Evolutionary conservation across 805 yeast species (phyloP).

Genomic region (Torulaspora maleeae): DNA sequence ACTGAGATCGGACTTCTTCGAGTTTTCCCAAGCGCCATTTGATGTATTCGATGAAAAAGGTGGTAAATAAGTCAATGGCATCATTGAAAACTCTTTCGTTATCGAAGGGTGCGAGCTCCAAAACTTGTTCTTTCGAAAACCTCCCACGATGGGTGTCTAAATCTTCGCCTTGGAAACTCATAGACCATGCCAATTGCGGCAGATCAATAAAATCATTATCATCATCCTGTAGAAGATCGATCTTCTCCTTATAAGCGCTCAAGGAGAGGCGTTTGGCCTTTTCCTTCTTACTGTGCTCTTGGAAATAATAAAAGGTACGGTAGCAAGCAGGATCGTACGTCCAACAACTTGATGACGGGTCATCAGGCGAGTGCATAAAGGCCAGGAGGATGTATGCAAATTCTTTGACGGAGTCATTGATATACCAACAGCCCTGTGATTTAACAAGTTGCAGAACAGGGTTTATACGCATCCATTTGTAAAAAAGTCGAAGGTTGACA

Average conservation of each 20-base stretch:
- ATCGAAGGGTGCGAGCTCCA: conserved; percentile 9
- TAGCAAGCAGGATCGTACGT: conserved; percentile 10
- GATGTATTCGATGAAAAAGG: conserved; percentile 12
- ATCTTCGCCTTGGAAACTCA: conserved; percentile 9
- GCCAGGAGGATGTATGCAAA: conserved; percentile 20
- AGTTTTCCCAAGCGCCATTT: conserved; percentile 10
- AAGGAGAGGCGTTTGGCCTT: not conserved
- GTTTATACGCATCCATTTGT: conserved; percentile 38
- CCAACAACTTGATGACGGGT: conserved; percentile 11
- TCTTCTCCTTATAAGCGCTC: conserved; percentile 7
- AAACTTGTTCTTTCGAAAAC: conserved; percentile 10
- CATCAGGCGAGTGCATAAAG: conserved; percentile 9
- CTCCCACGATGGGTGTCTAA: conserved; percentile 5
- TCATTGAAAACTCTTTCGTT: conserved; percentile 1
- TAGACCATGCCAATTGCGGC: conserved; percentile 25
- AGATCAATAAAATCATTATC: conserved; percentile 14
- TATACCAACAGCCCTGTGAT: conserved; percentile 20
- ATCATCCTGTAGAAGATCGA: conserved; percentile 8
- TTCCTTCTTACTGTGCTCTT: not conserved
- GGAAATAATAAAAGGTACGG: conserved; percentile 12
- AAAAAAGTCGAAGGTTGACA: conserved; percentile 24
- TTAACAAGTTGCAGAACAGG: conserved; percentile 41
- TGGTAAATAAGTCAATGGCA: conserved; percentile 7
- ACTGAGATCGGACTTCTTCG: not conserved
- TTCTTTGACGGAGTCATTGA: conserved; percentile 16